Base-by-base conservation (phyloP, 352 stramenopile species). In the Stephanocyclus meneghinianus region DNA sequence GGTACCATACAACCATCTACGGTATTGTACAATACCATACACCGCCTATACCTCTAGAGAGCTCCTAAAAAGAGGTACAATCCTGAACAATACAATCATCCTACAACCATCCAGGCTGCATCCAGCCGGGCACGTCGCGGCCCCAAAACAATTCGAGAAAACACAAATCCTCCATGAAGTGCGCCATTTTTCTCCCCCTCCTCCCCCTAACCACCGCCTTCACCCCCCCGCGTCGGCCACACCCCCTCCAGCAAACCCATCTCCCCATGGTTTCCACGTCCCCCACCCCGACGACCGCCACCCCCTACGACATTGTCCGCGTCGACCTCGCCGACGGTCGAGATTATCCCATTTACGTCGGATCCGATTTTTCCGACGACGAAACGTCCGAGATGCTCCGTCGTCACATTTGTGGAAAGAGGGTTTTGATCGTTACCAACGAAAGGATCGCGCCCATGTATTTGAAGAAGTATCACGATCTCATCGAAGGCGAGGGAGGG, bases 331-430 rank as follows among this genome's bases (percentile, higher is more conserved):
- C 64, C 16, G 77, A 92, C 77, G 86, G 79, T 70, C 51, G 88
- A 47, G 88, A 93, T 76, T 93, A 93, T 78, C 88, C 88, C 45
- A 93, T 93, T 61, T 93, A 93, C 77, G 91, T 93, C 79, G 88
- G 88, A 51, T 85, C 82, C 11, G 71, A 72, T 56, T 91, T 89
- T 57, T 62, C 70, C 6, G 82, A 93, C 51, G 70, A 81, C 30
- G 63, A 91, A 79, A 71, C 85, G 8, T 74, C 64, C 18, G 53
- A 83, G 42, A 66, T 91, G 21, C 70, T 94, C 29, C 78, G 85
- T 55, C 81, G 65, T 21, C 89, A 92, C 69, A 76, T 92, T 5
- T 21, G 75, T 0, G 87, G 85, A 0, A 92, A 81, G n/a, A 80
- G 84, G 13, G 83, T 85, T 8, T 62, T 94, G 2, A 61, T 94